Percentiles rank a stretch among this genome's conserved stretches.
Evolutionary conservation across 768 basidiomycete genomes (phyloP).

Genomic region (Suillus placidus): DNA sequence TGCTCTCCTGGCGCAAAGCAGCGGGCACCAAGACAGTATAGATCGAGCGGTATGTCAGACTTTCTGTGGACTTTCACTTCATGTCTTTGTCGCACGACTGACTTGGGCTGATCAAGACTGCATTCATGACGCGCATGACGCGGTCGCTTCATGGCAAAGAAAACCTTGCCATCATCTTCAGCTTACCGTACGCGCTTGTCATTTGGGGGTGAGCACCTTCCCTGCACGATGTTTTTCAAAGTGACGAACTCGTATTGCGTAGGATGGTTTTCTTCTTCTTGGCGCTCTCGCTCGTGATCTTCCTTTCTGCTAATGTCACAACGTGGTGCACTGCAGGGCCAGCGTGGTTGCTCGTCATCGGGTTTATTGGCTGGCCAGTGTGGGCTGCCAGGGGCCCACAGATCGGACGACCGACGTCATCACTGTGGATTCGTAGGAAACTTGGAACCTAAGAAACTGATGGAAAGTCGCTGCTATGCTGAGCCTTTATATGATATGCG

Average conservation of each 20-base stretch:
- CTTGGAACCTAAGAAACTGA: neutral
- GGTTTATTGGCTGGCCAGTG: slow-evolving; percentile 6
- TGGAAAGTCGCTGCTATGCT: neutral
- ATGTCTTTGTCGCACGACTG: neutral
- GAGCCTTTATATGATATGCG: neutral
- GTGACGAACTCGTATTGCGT: neutral
- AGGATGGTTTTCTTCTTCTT: slow-evolving; percentile 17
- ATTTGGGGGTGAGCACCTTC: slow-evolving; percentile 51
- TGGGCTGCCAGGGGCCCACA: neutral
- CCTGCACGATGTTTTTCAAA: neutral
- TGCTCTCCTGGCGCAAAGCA: slow-evolving; percentile 11
- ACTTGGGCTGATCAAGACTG: neutral
- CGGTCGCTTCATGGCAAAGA: slow-evolving; percentile 39
- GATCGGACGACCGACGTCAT: neutral
- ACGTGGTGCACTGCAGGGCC: slow-evolving; percentile 5
- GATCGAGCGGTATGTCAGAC: slow-evolving; percentile 41
- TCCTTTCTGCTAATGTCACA: neutral
- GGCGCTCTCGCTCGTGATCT: slow-evolving; percentile 12
- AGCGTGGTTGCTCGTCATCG: slow-evolving; percentile 7
- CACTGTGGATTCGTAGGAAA: neutral
- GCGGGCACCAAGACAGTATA: slow-evolving; percentile 40
- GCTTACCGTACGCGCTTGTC: slow-evolving; percentile 51
- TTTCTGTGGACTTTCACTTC: neutral
- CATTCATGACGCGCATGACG: slow-evolving; percentile 17
- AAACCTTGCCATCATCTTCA: slow-evolving; percentile 49